Percentiles rank a stretch among this genome's conserved stretches.
These are phyloP conservation scores for Claviceps paspali DNA, from an alignment of 2,329 filamentous ascomycete species.

Conservation along the genomic window DNA sequence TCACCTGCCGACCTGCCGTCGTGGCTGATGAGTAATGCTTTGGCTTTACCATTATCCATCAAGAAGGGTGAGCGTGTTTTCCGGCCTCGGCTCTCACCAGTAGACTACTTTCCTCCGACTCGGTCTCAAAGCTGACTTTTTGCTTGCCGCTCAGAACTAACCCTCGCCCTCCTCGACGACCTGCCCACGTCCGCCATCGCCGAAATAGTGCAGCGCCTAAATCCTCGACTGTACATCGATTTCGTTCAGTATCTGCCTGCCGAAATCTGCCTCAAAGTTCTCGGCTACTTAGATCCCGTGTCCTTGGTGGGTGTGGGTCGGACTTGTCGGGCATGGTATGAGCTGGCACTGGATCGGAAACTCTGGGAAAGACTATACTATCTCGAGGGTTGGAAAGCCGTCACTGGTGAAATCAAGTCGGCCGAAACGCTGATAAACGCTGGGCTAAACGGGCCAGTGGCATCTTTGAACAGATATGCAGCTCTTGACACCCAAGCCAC, in stretches of 20 bases:
- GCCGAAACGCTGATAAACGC: constrained; percentile 49
- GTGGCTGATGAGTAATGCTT: constrained; percentile 35
- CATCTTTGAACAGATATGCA: constrained; percentile 27
- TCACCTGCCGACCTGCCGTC: constrained; percentile 29
- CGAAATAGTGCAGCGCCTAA: constrained; percentile 64
- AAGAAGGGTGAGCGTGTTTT: constrained; percentile 24
- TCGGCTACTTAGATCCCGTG: constrained; percentile 68
- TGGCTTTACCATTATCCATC: constrained; percentile 30
- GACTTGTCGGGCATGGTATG: constrained; percentile 70
- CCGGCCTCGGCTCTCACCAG: no score
- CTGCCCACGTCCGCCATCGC: constrained; percentile 69
- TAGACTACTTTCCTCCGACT: no score
- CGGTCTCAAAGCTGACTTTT: constrained; percentile 3
- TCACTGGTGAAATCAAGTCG: constrained; percentile 46
- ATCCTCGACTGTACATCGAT: constrained; percentile 80
- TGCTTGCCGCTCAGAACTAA: constrained; percentile 46
- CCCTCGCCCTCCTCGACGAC: constrained; percentile 61
- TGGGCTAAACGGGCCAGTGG: constrained; percentile 21
- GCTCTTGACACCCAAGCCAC: constrained; percentile 34
- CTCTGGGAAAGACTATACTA: constrained; percentile 78
- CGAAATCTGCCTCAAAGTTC: constrained; percentile 80
- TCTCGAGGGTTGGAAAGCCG: constrained; percentile 71
- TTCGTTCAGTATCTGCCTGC: constrained; percentile 74
- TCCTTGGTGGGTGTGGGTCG: constrained; percentile 68
- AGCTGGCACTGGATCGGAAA: constrained; percentile 64